Conservation (phyloP, 2,329 filamentous ascomycete species). For the Metarhizium humberi region DNA sequence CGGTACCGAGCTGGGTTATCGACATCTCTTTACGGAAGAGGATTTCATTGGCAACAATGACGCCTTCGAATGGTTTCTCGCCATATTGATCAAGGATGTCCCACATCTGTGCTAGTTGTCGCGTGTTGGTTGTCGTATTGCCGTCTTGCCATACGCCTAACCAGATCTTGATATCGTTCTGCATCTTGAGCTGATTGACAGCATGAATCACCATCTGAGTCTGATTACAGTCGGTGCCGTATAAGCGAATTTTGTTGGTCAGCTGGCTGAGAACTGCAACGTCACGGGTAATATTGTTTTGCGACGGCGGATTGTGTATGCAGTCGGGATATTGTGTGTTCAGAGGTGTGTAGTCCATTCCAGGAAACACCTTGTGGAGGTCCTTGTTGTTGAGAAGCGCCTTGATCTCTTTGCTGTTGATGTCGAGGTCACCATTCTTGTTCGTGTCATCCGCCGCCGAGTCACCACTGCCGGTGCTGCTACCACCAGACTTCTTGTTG, state of each 20-base stretch:
- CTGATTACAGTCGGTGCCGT: conserved; percentile 96
- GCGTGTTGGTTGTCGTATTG: conserved; percentile 72
- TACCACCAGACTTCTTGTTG: conserved; percentile 25
- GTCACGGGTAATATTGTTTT: conserved; percentile 91
- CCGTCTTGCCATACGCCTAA: conserved; percentile 86
- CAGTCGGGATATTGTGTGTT: conserved; percentile 87
- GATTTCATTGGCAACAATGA: conserved; percentile 77
- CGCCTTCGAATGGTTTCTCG: conserved; percentile 61
- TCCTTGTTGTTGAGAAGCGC: conserved; percentile 68
- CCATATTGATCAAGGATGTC: conserved; percentile 64
- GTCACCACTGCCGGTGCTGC: conserved; percentile 8
- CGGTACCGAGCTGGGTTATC: conserved; percentile 47
- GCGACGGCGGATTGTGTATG: conserved; percentile 64
- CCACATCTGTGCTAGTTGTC: conserved; percentile 81
- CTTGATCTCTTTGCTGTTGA: conserved; percentile 72
- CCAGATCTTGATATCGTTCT: conserved; percentile 76
- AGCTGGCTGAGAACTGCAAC: conserved; percentile 83
- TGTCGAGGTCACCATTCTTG: conserved; percentile 60
- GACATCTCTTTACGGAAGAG: conserved; percentile 71
- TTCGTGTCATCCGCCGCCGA: conserved; percentile 51
- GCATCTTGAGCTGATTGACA: conserved; percentile 63
- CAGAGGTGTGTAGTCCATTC: conserved; percentile 90
- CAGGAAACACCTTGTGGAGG: conserved; percentile 88
- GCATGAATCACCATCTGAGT: conserved; percentile 87
- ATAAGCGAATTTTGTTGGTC: conserved; percentile 78